Conservation (phyloP, 2,329 filamentous ascomycete species). For the Sporothrix euskadiensis region DNA sequence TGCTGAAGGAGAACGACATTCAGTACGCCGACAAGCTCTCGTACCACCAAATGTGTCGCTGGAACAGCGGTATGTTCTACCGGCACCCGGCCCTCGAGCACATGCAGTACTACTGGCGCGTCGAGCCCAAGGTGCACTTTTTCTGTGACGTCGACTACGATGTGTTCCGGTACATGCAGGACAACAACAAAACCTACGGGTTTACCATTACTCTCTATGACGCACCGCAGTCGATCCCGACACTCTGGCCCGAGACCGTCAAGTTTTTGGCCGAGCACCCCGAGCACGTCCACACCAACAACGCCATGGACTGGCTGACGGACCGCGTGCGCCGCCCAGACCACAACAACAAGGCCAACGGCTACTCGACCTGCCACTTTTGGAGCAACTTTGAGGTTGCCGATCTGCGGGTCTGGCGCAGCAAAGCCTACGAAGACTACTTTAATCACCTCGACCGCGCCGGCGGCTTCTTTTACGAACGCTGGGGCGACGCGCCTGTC, state of each 20-base stretch:
- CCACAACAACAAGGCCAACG: conserved; percentile 78
- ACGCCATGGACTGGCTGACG: conserved; percentile 83
- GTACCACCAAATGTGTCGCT: conserved; percentile 98
- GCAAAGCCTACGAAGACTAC: conserved; percentile 88
- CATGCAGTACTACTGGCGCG: conserved; percentile 94
- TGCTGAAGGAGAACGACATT: conserved; percentile 79
- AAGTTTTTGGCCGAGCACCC: conserved; percentile 87
- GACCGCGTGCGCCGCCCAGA: conserved; percentile 75
- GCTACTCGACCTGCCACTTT: conserved; percentile 98
- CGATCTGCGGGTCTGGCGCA: conserved; percentile 89
- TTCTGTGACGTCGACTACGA: conserved; percentile 99
- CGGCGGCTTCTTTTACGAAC: conserved; percentile 68
- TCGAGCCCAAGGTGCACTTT: conserved; percentile 98
- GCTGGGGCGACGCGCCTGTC: conserved; percentile 81
- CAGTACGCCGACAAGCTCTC: conserved; percentile 88
- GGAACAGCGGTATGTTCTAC: conserved; percentile 98
- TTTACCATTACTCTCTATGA: conserved; percentile 99
- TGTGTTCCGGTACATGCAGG: conserved; percentile 96
- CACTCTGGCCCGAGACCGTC: conserved; percentile 91
- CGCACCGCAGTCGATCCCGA: conserved; percentile 78
- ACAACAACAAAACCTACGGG: conserved; percentile 98
- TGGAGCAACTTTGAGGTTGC: conserved; percentile 99
- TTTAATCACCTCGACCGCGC: conserved; percentile 93
- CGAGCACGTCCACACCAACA: conserved; percentile 77
- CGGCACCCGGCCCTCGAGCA: conserved; percentile 84